Base-by-base conservation (phyloP, 164 flowering plant genomes). In the Chimonanthus praecox region DNA sequence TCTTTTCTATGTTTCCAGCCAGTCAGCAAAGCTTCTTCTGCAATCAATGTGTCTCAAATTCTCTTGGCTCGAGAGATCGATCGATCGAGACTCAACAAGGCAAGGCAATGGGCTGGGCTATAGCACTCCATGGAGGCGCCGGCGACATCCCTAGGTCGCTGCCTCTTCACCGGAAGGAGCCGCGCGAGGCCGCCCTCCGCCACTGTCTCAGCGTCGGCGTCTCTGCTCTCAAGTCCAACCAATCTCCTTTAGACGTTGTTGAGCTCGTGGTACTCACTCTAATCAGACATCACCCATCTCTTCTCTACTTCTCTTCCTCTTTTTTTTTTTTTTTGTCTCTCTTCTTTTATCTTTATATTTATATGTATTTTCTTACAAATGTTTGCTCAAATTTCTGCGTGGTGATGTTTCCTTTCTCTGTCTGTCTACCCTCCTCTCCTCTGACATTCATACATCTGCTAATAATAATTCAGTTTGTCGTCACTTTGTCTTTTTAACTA, bases 121-220 rank as follows among this genome's bases (percentile, higher is more conserved):
- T 94, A 13, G 97, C 99, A 3, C 76, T 95, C 16, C 99, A 95
- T 74, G 99, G 99, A 45, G 98, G 99, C 46, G 98, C 97, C 45
- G 99, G 99, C 6, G 96, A 88, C 70, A 93, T 95, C 49, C 93
- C 99, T 3, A 69, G 79, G 16, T 67, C 81, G 15, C 74, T 94
- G 64, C 90, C 93, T 11, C 76, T 77, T 2, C 89, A 90, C 6
- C 88, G 87, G 49, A 85, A 89, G 46, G 76, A 78, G 50, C 87
- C 89, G 0, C 88, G 98, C 2, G 94, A 87, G 76, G 89, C 72
- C 5, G 85, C 87, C 16, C 97, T 94, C 50, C 90, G 84, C 71
- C 89, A 85, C 70, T 89, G 93, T 83, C 90, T 93, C 58, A 73
- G 87, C 33, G 72, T 95, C 50, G 99, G 97, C 62, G 90, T 90